These are phyloP conservation scores for Candida glucosophila DNA, from an alignment of 1,139 yeast genomes.

Conservation along the genomic window DNA sequence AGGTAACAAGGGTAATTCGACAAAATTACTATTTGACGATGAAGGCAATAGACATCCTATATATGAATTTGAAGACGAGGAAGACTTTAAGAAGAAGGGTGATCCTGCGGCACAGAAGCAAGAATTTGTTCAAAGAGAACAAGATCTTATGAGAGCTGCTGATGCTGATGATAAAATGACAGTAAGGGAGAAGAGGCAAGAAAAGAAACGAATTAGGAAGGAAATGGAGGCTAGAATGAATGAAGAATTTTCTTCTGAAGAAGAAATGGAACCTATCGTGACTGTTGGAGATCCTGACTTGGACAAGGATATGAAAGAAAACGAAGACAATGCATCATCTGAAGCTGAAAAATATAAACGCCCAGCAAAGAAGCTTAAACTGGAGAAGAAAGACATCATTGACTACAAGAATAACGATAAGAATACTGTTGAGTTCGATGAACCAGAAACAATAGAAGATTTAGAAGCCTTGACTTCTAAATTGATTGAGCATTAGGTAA, in stretches of 20 bases:
- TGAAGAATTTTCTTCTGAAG: constrained; percentile 30
- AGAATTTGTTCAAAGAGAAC: constrained; percentile 58
- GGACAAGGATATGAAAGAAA: constrained; percentile 46
- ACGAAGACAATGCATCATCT: no score
- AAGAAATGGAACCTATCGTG: constrained; percentile 16
- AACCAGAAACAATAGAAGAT: constrained; percentile 87
- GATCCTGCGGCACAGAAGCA: constrained; percentile 62
- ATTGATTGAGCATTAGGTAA: constrained; percentile 40
- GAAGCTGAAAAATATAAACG: constrained; percentile 36
- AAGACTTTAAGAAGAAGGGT: constrained; percentile 72
- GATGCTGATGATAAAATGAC: constrained; percentile 72
- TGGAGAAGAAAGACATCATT: constrained; percentile 37
- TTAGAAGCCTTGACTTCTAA: constrained; percentile 82
- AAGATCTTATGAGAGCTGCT: constrained; percentile 56
- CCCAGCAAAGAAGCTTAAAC: constrained; percentile 47
- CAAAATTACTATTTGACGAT: constrained; percentile 82
- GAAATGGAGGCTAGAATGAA: constrained; percentile 55
- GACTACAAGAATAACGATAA: constrained; percentile 10
- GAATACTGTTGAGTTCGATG: constrained; percentile 62
- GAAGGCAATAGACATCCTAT: constrained; percentile 88
- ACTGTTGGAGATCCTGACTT: constrained; percentile 26
- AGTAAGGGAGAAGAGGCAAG: constrained; percentile 79
- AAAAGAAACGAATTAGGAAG: constrained; percentile 82
- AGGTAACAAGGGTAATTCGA: constrained; percentile 58
- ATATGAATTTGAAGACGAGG: constrained; percentile 87